A percentile compares a stretch with the other conserved stretches of the same genome.
These are phyloP conservation scores for Vanrija humicola DNA, from an alignment of 1,284 basidiomycete genomes.

Conservation along the genomic window DNA sequence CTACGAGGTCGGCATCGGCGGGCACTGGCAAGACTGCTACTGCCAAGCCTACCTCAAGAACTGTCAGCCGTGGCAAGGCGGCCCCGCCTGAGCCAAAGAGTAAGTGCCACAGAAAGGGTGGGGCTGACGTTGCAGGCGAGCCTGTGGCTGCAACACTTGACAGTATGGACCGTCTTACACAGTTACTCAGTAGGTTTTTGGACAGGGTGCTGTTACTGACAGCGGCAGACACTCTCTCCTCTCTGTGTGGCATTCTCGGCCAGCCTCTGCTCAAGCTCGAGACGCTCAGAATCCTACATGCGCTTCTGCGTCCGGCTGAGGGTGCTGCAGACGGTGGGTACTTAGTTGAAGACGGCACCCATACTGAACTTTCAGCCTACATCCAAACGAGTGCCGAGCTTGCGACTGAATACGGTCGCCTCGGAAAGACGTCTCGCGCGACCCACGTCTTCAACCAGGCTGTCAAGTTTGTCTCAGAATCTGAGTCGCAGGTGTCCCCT, in stretches of 20 bases:
- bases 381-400: constrained; percentile 64
- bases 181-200: constrained; percentile 32
- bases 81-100: neutral
- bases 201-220: neutral
- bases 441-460: constrained; percentile 59
- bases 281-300: constrained; percentile 55
- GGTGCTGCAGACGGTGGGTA: constrained; percentile 40
- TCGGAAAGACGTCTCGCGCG: constrained; percentile 70
- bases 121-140: too few relatives aligned
- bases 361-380: constrained; percentile 54
- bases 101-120: too few relatives aligned
- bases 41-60: neutral
- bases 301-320: constrained; percentile 54
- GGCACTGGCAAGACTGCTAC: neutral
- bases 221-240: constrained; percentile 57
- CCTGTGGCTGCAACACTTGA: constrained; percentile 45
- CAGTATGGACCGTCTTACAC: constrained; percentile 54
- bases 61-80: neutral
- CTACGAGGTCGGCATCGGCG: neutral
- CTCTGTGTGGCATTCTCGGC: constrained; percentile 64
- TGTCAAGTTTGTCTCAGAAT: constrained; percentile 49
- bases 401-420: constrained; percentile 67
- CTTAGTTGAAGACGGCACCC: too few relatives aligned
- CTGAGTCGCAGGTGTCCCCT: constrained; percentile 15
- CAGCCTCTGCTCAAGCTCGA: constrained; percentile 53